A percentile compares a stretch with the other conserved stretches of the same genome.
These are phyloP conservation scores for Odonthalia washingtoniensis DNA, from an alignment of 31 red algal species.

Conservation along the genomic window DNA sequence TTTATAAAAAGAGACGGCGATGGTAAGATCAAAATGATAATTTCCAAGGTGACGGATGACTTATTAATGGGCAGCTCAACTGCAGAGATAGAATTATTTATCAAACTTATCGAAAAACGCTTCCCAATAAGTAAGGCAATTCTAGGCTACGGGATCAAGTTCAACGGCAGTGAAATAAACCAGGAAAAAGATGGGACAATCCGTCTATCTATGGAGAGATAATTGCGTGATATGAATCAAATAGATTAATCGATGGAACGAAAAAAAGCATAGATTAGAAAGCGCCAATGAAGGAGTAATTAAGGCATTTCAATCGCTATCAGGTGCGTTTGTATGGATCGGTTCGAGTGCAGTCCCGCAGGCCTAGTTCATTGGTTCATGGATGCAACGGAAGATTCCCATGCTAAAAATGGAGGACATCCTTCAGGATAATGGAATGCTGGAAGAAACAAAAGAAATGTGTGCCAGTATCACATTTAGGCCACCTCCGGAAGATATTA, in stretches of 20 bases:
- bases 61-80: slow-evolving; percentile 1
- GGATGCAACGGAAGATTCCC: neutral
- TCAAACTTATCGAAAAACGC: neutral
- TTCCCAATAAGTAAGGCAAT: slow-evolving; percentile 4
- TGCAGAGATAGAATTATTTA: slow-evolving; percentile 9
- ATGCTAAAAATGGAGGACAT: neutral
- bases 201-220: slow-evolving; percentile 4
- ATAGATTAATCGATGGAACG: neutral
- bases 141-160: neutral
- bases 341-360: slow-evolving; percentile 25
- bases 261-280: neutral
- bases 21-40: neutral
- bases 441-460: neutral
- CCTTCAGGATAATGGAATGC: neutral
- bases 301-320: neutral
- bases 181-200: neutral
- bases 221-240: neutral
- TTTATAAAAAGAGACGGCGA: neutral
- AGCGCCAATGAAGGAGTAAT: neutral
- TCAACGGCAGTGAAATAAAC: slow-evolving; percentile 23
- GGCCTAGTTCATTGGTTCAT: neutral
- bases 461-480: neutral
- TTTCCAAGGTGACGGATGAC: slow-evolving; percentile 39
- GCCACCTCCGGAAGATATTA: neutral
- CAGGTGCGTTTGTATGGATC: slow-evolving; percentile 14